Conservation (phyloP, 2,329 filamentous ascomycete species). For the Fusarium sp. region DNA sequence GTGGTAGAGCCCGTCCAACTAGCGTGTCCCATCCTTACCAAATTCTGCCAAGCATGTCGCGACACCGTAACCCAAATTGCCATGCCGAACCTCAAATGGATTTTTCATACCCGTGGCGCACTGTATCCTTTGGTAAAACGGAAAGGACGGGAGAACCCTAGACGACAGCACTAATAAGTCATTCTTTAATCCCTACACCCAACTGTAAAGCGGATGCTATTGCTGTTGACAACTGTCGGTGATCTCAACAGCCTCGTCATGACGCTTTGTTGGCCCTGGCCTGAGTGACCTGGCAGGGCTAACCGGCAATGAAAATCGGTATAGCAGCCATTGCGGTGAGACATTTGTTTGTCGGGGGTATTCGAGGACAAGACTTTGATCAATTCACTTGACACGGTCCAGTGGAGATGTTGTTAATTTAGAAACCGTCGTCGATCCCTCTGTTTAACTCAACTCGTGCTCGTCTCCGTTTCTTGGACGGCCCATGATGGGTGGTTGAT, state of each 20-base stretch:
- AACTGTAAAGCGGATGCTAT: conserved; percentile 14
- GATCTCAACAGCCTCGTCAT: conserved; percentile 27
- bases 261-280: conserved; percentile 1
- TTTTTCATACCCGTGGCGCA: background rate
- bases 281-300: background rate
- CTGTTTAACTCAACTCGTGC: conserved; percentile 28
- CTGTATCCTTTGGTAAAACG: conserved; percentile 9
- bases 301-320: background rate
- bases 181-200: conserved; percentile 13
- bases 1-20: conserved; percentile 16
- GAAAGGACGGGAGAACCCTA: conserved; percentile 2
- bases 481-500: conserved; percentile 22
- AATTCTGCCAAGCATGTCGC: conserved; percentile 3
- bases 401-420: conserved; percentile 18
- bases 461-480: conserved; percentile 30
- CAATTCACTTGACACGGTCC: conserved; percentile 14
- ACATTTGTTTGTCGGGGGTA: background rate
- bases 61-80: background rate
- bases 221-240: conserved; percentile 14
- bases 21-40: conserved; percentile 12
- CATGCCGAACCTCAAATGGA: background rate
- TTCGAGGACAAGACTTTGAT: background rate
- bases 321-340: background rate
- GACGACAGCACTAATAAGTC: conserved; percentile 4
- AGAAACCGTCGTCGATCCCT: conserved; percentile 36